These are phyloP conservation scores for Stygiomarasmius scandens DNA, from an alignment of 1,284 basidiomycete species.

Conservation along the genomic window DNA sequence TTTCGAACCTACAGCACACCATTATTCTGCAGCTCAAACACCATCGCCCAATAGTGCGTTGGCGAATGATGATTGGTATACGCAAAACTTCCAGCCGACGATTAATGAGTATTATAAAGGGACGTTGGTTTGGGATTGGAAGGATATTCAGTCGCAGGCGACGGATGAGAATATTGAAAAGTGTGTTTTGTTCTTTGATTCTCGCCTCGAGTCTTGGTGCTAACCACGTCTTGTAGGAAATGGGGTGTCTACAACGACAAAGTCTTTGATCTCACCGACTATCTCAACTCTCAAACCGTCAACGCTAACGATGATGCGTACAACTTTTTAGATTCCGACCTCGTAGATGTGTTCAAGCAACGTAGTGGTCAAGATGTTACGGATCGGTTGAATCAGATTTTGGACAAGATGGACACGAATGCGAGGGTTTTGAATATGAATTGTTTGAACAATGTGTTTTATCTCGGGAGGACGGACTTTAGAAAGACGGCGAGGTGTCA, in stretches of 20 bases:
- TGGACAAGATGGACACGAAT: slow-evolving; percentile 54
- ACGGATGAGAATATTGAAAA: slow-evolving; percentile 44
- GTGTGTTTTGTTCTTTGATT: slow-evolving; percentile 36
- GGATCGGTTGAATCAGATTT: slow-evolving; percentile 57
- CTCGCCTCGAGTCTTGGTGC: slow-evolving; percentile 8
- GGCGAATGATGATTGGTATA: slow-evolving; percentile 78
- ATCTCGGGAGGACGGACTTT: slow-evolving; percentile 82
- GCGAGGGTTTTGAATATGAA: slow-evolving; percentile 56
- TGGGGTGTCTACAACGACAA: slow-evolving; percentile 81
- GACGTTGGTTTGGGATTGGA: slow-evolving; percentile 70
- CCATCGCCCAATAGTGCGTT: slow-evolving; percentile 50
- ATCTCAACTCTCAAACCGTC: slow-evolving; percentile 72
- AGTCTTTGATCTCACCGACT: slow-evolving; percentile 91
- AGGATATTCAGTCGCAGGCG: slow-evolving; percentile 51
- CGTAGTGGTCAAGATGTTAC: slow-evolving; percentile 88
- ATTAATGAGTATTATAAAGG: slow-evolving; percentile 86
- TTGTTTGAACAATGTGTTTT: slow-evolving; percentile 88
- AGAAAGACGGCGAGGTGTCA: slow-evolving; percentile 81
- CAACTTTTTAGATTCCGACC: slow-evolving; percentile 67
- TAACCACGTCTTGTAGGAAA: slow-evolving; percentile 46
- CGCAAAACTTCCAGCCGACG: slow-evolving; percentile 70
- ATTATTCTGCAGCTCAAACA: slow-evolving; percentile 73
- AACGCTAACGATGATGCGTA: slow-evolving; percentile 53
- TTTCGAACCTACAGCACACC: slow-evolving; percentile 68
- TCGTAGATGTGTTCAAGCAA: slow-evolving; percentile 79